Evolutionary conservation across 2,329 filamentous ascomycete genomes (phyloP), one percentile per base, ranked within the genome.

Genomic region (Alternaria burnsii): DNA sequence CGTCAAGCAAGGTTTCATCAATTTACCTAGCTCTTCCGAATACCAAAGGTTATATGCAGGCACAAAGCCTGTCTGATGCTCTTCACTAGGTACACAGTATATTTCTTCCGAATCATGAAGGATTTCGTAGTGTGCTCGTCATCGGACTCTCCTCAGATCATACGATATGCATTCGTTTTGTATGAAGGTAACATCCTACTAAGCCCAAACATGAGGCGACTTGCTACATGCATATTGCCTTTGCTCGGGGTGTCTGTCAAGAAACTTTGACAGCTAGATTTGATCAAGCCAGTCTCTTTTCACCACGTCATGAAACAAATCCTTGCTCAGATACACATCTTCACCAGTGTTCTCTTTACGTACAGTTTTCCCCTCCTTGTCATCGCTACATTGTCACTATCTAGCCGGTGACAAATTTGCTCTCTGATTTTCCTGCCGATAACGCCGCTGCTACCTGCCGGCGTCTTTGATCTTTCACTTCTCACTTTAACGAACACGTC

Each of bases 391-490:
- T 22, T 6, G 24, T 30, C 18, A 3, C 32, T 32, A 20, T 10
- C 2, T 10, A 20, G 26, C 4, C 18, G 41, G 8, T n/a, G 30
- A 18, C 14, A 46, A 16, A n/a, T 24, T 20, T 36, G 16, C 22
- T n/a, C 8, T 32, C 26, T 30, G n/a, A 16, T 30, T 28, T 24
- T 18, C 22, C 38, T 30, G 20, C 14, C 44, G 36, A n/a, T 42
- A 48, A 18, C 41, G 16, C 44, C 10, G 18, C 48, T 3, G 22
- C 20, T 24, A 32, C 22, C 28, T 11, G 18, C 24, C 32, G 38
- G 28, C 36, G 24, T 44, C 38, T 36, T 24, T 16, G 28, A 14
- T 47, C 51, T 61, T 58, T 51, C 50, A 62, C 59, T 54, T 51
- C 43, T 24, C 43, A 40, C 3, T 18, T 28, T 32, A 32, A 46